These are phyloP conservation scores for Hysterium pulicare DNA, from an alignment of 2,329 filamentous ascomycete genomes.

Conservation along the genomic window DNA sequence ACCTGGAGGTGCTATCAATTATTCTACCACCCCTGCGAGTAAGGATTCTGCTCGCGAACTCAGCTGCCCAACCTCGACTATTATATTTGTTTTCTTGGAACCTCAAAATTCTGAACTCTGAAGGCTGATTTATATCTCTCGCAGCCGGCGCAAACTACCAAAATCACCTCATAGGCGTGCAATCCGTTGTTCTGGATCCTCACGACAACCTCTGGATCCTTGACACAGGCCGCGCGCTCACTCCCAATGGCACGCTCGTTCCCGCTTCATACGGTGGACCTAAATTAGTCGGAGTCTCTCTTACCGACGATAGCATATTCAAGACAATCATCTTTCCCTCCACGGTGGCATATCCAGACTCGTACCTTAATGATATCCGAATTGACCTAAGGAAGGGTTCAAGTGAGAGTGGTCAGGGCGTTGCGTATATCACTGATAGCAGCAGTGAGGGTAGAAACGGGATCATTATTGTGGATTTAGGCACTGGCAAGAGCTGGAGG, in stretches of 20 bases:
- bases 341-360: slow-evolving; percentile 47
- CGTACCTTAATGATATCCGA: no score
- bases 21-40: slow-evolving; percentile 44
- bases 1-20: slow-evolving; percentile 51
- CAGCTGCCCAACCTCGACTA: no score
- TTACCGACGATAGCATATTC: slow-evolving; percentile 45
- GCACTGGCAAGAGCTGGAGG: slow-evolving; percentile 48
- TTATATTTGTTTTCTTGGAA: no score
- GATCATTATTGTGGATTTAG: no score
- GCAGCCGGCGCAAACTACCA: slow-evolving; percentile 44
- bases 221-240: slow-evolving; percentile 49
- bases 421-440: no score
- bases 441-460: no score
- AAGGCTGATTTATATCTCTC: slow-evolving; percentile 4
- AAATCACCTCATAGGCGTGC: slow-evolving; percentile 51
- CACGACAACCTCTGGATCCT: slow-evolving; percentile 52
- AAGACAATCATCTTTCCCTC: slow-evolving; percentile 51
- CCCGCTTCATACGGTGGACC: slow-evolving; percentile 47
- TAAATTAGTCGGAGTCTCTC: slow-evolving; percentile 50
- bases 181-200: slow-evolving; percentile 52
- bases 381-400: no score
- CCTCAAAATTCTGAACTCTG: slow-evolving; percentile 5
- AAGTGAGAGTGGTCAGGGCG: no score
- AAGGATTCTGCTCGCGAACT: slow-evolving; percentile 8
- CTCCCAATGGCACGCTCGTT: slow-evolving; percentile 44